Evolutionary conservation across 2,329 filamentous ascomycete species (phyloP).

Genomic region (Colletotrichum gloeosporioides): DNA sequence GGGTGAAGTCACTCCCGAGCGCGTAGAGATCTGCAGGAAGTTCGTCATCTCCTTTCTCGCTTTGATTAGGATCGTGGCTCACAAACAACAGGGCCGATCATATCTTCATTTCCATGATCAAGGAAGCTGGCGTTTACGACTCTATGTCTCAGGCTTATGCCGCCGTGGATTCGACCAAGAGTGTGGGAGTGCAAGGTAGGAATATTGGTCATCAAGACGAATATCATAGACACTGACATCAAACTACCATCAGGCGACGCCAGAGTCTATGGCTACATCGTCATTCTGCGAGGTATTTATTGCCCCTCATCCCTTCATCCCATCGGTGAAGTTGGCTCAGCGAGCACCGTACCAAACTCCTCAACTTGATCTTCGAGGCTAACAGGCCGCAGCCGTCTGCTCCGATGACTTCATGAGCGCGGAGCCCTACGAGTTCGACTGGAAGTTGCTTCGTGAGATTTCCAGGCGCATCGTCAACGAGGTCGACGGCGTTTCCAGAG

Average conservation of each 20-base stretch:
- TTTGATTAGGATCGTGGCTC: neutral
- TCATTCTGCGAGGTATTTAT: constrained; percentile 6
- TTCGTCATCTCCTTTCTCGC: neutral
- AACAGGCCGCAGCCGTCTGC: constrained; percentile 37
- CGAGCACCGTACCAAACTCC: neutral
- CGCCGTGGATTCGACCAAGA: constrained; percentile 46
- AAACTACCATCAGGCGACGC: constrained; percentile 38
- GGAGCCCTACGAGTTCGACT: constrained; percentile 70
- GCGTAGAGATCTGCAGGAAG: constrained; percentile 78
- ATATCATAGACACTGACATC: neutral
- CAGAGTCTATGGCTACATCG: constrained; percentile 36
- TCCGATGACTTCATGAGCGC: constrained; percentile 46
- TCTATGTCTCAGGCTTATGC: constrained; percentile 55
- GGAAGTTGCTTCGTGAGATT: constrained; percentile 66
- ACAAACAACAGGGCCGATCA: constrained; percentile 59
- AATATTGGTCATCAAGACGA: neutral
- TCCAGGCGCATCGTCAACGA: constrained; percentile 69
- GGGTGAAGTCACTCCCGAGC: constrained; percentile 82
- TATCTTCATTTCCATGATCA: constrained; percentile 81
- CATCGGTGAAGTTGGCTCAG: no score
- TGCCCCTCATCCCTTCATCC: constrained; percentile 31
- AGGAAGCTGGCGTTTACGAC: constrained; percentile 73
- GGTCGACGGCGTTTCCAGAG: constrained; percentile 74
- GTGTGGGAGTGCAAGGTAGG: constrained; percentile 21
- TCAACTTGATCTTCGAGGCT: neutral